These are phyloP conservation scores for Xylariales sp. DNA, from an alignment of 2,329 filamentous ascomycete species.

Conservation along the genomic window DNA sequence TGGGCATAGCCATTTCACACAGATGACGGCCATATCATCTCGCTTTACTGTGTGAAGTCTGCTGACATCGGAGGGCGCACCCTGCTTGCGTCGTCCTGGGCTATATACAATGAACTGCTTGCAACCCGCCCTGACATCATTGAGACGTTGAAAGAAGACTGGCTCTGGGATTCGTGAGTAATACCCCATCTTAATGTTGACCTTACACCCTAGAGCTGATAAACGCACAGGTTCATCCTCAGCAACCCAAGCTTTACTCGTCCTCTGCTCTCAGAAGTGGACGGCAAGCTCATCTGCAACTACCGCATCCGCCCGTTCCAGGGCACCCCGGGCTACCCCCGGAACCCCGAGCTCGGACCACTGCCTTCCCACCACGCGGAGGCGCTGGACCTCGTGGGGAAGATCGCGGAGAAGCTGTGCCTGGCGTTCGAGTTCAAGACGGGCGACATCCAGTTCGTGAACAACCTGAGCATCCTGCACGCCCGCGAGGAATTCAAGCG, in stretches of 20 bases:
- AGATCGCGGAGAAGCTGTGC: constrained; percentile 1
- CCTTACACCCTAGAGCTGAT: background rate
- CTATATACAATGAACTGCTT: constrained; percentile 6
- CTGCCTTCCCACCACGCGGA: background rate
- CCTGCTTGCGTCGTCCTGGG: constrained; percentile 5
- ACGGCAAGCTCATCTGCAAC: background rate
- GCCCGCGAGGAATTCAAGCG: constrained; percentile 8
- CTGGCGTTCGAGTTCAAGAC: constrained; percentile 3
- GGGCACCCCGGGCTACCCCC: background rate
- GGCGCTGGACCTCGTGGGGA: background rate
- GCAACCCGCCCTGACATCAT: constrained; percentile 1
- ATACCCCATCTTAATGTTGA: background rate
- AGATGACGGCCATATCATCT: constrained; percentile 8
- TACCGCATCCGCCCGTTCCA: constrained; percentile 3
- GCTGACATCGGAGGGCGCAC: constrained; percentile 3
- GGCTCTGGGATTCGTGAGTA: constrained; percentile 6
- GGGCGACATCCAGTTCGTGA: constrained; percentile 1
- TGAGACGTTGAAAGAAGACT: constrained; percentile 2
- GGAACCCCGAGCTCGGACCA: background rate
- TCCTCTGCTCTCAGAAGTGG: background rate
- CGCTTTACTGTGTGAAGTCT: constrained; percentile 1
- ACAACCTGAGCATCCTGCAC: constrained; percentile 3
- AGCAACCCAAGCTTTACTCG: background rate
- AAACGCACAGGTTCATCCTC: background rate
- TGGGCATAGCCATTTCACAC: background rate